phyloP scores from a whole-genome alignment of 2,329 filamentous ascomycete species.

The Ceratocystis lukuohia region DNA sequence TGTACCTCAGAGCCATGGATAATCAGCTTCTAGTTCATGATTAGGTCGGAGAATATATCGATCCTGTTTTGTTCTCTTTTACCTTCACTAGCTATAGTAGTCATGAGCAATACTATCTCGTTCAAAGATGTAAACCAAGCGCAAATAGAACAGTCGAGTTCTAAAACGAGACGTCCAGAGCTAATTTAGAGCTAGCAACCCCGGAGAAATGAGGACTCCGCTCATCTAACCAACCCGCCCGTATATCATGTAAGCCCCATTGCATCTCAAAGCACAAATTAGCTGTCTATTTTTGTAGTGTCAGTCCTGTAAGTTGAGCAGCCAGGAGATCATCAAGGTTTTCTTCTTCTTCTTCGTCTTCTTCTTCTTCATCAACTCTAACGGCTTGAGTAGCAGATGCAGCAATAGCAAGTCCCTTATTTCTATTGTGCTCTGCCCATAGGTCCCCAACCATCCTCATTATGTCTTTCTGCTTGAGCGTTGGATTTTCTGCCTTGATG shows the following conservation, averaged over 20 bases:
- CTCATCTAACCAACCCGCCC: too few species aligned
- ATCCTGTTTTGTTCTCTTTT: too few species aligned
- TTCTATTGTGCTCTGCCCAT: slow-evolving; percentile 43
- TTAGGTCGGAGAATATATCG: slow-evolving; percentile 18
- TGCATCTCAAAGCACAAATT: background rate
- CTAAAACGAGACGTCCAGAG: too few species aligned
- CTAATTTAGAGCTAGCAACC: too few species aligned
- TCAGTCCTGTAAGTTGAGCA: slow-evolving; percentile 14
- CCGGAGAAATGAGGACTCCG: too few species aligned
- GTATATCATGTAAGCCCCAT: background rate
- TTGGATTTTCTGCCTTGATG: slow-evolving; percentile 43
- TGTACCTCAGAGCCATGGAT: too few species aligned
- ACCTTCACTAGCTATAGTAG: too few species aligned
- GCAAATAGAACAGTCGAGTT: too few species aligned
- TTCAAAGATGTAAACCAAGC: too few species aligned
- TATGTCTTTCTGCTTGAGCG: slow-evolving; percentile 49
- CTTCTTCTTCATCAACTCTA: slow-evolving; percentile 18
- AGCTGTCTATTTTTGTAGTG: background rate
- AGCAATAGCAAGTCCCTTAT: background rate
- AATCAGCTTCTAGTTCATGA: slow-evolving; percentile 12
- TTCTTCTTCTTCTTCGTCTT: slow-evolving; percentile 1
- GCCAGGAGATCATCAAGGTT: slow-evolving; percentile 10
- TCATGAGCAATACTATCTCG: too few species aligned
- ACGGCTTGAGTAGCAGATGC: slow-evolving; percentile 19
- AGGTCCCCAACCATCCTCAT: slow-evolving; percentile 53